Base-by-base conservation (phyloP, 2,329 filamentous ascomycete genomes). In the Trichoderma gracile region DNA sequence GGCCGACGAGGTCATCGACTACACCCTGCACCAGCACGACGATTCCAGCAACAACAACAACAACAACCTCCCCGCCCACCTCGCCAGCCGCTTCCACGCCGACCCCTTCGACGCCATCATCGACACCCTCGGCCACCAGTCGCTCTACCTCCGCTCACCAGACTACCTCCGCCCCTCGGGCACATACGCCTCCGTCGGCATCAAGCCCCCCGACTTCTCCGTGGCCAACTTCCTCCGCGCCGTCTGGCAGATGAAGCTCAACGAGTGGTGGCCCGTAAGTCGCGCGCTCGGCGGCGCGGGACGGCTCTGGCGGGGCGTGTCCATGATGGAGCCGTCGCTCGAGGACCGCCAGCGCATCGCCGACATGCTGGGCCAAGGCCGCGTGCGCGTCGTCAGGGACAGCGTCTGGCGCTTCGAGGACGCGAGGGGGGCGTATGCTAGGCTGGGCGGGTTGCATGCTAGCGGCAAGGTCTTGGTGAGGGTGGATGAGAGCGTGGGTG, bases 1-100 rank as follows among this genome's bases (percentile, higher is more conserved):
- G 0, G 82, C 79, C 0, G 78, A 83, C 66, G 79, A 81, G 69
- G 78, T 81, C n/a, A 79, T 82, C 63, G 79, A 81, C 67, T 81
- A 81, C 67, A 73, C 69, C 5, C 69, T 73, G 7, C 73, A 80
- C 30, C 30, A 30, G 30, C 30, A 30, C n/a, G n/a, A n/a, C n/a
- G n/a, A n/a, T n/a, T 27, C 25, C 25, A 27, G 7, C 7, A 10
- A 30, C 30, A 10, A 30, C 30, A 9, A 30, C 6, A 7, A 30
- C 64, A 66, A 71, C 0, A 67, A 75, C 5, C 69, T 85, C 1
- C 67, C 78, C 1, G 67, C 70, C 0, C 67, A 77, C 38, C 71
- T 83, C 9, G 69, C 71, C 0, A 60, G 69, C 8, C 57, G 68
- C 50, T 81, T 75, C 68, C 70, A 67, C 3, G 42, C 67, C 23